Percentiles rank a stretch among this genome's conserved stretches.
These are phyloP conservation scores for Penicillium riverlandense DNA, from an alignment of 495 filamentous ascomycete genomes.

Conservation along the genomic window DNA sequence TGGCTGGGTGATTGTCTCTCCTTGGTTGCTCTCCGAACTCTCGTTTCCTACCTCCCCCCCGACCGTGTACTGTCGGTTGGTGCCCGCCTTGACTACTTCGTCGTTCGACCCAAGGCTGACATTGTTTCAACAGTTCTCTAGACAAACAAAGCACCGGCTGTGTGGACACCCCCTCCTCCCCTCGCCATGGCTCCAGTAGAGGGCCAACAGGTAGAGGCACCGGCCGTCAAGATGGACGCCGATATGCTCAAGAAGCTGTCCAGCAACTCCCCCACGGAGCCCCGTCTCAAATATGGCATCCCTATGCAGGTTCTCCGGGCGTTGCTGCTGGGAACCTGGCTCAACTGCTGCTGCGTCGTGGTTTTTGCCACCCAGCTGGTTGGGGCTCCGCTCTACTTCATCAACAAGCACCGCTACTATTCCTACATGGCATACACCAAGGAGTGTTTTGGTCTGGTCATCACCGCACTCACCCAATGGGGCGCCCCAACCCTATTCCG, in stretches of 20 bases:
- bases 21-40: too few relatives aligned
- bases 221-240: slow-evolving; percentile 6
- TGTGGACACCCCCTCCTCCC: too few relatives aligned
- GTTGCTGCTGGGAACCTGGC: slow-evolving; percentile 57
- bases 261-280: slow-evolving; percentile 22
- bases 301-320: slow-evolving; percentile 59
- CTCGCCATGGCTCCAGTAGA: slow-evolving; percentile 7
- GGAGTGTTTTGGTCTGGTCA: slow-evolving; percentile 53
- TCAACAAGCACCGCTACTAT: slow-evolving; percentile 54
- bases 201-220: slow-evolving; percentile 34
- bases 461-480: slow-evolving; percentile 55
- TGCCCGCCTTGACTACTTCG: too few relatives aligned
- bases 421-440: slow-evolving; percentile 61
- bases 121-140: too few relatives aligned
- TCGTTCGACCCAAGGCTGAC: too few relatives aligned
- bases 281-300: slow-evolving; percentile 59
- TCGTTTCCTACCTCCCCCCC: too few relatives aligned
- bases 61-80: too few relatives aligned
- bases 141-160: too few relatives aligned
- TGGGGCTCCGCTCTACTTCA: slow-evolving; percentile 52
- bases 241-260: slow-evolving; percentile 14
- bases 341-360: slow-evolving; percentile 46
- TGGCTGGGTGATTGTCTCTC: too few relatives aligned
- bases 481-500: slow-evolving; percentile 53
- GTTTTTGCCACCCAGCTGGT: slow-evolving; percentile 50